A percentile compares a stretch with the other conserved stretches of the same genome.
These are phyloP conservation scores for Glycine tomentella DNA, from an alignment of 306 rosid species.

Conservation along the genomic window DNA sequence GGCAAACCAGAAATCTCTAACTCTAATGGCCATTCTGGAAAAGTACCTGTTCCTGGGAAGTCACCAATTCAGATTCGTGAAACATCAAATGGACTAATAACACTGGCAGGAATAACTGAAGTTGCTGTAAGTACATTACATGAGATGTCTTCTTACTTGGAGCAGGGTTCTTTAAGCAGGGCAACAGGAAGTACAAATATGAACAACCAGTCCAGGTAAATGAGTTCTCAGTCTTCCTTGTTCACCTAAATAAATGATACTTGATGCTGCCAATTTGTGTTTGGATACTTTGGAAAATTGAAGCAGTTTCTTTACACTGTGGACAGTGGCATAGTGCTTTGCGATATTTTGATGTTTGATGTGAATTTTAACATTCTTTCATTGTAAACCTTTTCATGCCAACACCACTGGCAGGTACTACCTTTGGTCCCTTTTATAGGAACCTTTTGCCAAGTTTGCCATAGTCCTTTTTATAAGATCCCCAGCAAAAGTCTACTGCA, in stretches of 20 bases:
- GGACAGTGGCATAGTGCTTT: background rate
- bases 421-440: background rate
- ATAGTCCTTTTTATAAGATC: background rate
- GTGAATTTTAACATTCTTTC: conserved; percentile 33
- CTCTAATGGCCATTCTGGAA: conserved; percentile 66
- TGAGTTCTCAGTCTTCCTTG: conserved; percentile 38
- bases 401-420: background rate
- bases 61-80: conserved; percentile 78
- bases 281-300: conserved; percentile 2
- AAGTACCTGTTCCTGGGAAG: conserved; percentile 62
- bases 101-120: conserved; percentile 76
- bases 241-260: conserved; percentile 13
- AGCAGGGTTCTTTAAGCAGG: conserved; percentile 79
- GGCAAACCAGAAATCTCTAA: conserved; percentile 63
- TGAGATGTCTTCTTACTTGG: conserved; percentile 81
- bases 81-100: conserved; percentile 77
- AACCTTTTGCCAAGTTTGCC: background rate
- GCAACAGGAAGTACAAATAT: conserved; percentile 92
- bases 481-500: background rate
- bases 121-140: conserved; percentile 70
- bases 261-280: conserved; percentile 20
- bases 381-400: background rate
- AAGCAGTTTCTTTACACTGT: conserved; percentile 7
- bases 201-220: conserved; percentile 88
- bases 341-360: conserved; percentile 5